Conservation (phyloP, 2,329 filamentous ascomycete genomes). For the Talaromyces amestolkiae region DNA sequence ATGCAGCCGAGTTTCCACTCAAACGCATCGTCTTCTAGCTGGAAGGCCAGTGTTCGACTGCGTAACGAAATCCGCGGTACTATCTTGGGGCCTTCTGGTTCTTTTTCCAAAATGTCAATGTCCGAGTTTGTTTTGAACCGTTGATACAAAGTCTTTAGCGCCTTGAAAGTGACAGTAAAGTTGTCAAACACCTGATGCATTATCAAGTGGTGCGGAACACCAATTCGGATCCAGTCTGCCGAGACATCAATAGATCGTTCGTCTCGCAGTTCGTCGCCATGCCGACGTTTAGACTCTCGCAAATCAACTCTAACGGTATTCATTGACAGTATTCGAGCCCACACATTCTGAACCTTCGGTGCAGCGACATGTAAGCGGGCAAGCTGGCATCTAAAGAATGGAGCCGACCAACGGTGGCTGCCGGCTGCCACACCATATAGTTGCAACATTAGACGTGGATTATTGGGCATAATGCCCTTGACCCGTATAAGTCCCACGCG, state of each 20-base stretch:
- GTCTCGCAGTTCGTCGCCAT: slow-evolving; percentile 59
- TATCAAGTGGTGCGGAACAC: slow-evolving; percentile 86
- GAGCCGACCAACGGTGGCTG: slow-evolving; percentile 80
- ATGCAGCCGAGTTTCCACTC: slow-evolving; percentile 97
- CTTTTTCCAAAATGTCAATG: slow-evolving; percentile 83
- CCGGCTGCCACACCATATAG: slow-evolving; percentile 79
- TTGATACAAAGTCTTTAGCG: slow-evolving; percentile 85
- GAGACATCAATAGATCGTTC: slow-evolving; percentile 82
- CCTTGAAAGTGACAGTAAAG: slow-evolving; percentile 80
- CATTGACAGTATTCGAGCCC: slow-evolving; percentile 82
- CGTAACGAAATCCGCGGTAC: slow-evolving; percentile 84
- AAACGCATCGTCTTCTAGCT: slow-evolving; percentile 92
- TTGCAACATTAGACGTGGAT: slow-evolving; percentile 89
- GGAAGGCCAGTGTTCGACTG: slow-evolving; percentile 78
- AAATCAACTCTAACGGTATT: slow-evolving; percentile 79
- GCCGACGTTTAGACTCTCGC: slow-evolving; percentile 70
- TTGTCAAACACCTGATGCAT: slow-evolving; percentile 94
- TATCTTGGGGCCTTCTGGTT: slow-evolving; percentile 77
- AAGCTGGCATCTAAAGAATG: slow-evolving; percentile 74
- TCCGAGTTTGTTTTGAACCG: slow-evolving; percentile 84
- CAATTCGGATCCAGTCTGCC: slow-evolving; percentile 80
- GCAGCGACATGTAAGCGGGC: slow-evolving; percentile 84
- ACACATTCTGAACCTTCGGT: slow-evolving; percentile 76
- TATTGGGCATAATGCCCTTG: slow-evolving; percentile 82
- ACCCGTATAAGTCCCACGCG: slow-evolving; percentile 79